Conservation (phyloP, 768 basidiomycete species). For the Gloeopeniophorella convolvens region DNA sequence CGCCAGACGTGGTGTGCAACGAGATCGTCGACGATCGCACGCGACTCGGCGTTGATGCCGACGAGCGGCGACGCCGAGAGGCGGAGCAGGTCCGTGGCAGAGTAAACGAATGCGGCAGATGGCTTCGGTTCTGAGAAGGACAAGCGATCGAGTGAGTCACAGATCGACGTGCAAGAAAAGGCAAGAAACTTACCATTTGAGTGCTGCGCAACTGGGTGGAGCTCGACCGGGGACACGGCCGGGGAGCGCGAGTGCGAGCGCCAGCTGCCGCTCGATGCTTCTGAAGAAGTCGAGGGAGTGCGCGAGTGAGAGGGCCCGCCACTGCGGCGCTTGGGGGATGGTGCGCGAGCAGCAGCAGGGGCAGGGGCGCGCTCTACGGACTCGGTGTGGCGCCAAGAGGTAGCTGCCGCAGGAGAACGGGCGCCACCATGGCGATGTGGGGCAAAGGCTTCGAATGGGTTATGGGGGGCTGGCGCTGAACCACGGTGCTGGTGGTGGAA, state of each 20-base stretch:
- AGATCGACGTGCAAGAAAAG: background rate
- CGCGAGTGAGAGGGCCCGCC: background rate
- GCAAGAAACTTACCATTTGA: background rate
- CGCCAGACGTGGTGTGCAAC: conserved; percentile 21
- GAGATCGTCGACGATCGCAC: conserved; percentile 12
- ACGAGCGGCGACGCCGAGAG: conserved; percentile 19
- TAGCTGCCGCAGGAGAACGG: background rate
- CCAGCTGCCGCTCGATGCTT: background rate
- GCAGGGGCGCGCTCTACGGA: background rate
- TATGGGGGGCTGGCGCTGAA: background rate
- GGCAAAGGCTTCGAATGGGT: conserved; percentile 13
- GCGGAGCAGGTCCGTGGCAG: conserved; percentile 9
- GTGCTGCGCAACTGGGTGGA: background rate
- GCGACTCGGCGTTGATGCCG: conserved; percentile 11
- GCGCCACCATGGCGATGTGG: background rate
- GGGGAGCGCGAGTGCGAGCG: background rate
- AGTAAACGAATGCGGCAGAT: conserved; percentile 2
- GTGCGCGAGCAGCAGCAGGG: background rate
- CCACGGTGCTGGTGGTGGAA: background rate
- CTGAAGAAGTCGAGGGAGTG: conserved; percentile 5
- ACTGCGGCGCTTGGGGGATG: background rate
- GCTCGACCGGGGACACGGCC: background rate
- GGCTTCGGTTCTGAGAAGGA: background rate
- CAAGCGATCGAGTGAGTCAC: background rate
- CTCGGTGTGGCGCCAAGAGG: conserved; percentile 15